A percentile compares a stretch with the other conserved stretches of the same genome.
Evolutionary conservation across 2,329 filamentous ascomycete genomes (phyloP).

Genomic region (Fusarium sp.): DNA sequence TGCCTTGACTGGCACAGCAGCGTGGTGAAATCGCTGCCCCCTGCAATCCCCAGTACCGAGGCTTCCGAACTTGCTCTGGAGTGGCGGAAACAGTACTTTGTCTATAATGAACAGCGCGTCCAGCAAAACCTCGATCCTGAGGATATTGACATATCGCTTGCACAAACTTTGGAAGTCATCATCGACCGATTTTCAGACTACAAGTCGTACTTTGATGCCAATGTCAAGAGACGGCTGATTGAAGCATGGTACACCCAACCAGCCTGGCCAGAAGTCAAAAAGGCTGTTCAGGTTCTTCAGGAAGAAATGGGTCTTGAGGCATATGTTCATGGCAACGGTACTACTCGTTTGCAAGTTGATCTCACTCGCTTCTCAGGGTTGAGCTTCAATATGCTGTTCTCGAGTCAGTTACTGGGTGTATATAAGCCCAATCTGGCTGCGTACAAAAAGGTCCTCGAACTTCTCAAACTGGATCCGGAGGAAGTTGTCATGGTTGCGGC

Average conservation of each 20-base stretch:
- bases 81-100: constrained; percentile 63
- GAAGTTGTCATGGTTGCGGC: constrained; percentile 64
- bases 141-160: constrained; percentile 63
- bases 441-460: constrained; percentile 57
- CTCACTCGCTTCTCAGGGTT: constrained; percentile 58
- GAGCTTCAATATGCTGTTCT: constrained; percentile 63
- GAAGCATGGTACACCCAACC: constrained; percentile 59
- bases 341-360: constrained; percentile 64
- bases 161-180: constrained; percentile 51
- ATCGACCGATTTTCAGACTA: constrained; percentile 32
- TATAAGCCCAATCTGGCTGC: constrained; percentile 60
- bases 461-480: constrained; percentile 57
- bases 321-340: constrained; percentile 66
- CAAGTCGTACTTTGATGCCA: constrained; percentile 22
- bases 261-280: constrained; percentile 62
- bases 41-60: constrained; percentile 42
- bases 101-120: constrained; percentile 54
- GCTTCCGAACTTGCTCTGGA: constrained; percentile 57
- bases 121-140: constrained; percentile 48
- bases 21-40: constrained; percentile 50
- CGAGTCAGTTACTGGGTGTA: constrained; percentile 59
- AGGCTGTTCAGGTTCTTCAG: constrained; percentile 53
- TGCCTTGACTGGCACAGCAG: constrained; percentile 65
- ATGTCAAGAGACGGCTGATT: constrained; percentile 41
- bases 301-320: constrained; percentile 52